Evolutionary conservation across 148 eudicot genomes (phyloP).

Genomic region (Heliamphora exappendiculata): DNA sequence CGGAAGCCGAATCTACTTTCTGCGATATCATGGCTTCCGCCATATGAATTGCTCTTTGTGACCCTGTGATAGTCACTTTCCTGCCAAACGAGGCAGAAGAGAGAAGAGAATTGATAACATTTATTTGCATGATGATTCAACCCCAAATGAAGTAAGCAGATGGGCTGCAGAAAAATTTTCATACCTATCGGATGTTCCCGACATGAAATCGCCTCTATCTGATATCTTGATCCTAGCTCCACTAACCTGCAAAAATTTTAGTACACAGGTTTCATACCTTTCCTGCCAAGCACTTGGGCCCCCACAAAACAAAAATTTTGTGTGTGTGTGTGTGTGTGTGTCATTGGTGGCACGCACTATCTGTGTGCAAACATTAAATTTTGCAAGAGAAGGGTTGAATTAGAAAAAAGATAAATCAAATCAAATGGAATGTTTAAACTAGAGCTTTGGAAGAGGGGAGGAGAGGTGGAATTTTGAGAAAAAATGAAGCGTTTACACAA

Average conservation of each 20-base stretch:
- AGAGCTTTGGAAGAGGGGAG: too few species aligned
- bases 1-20: constrained; percentile 64
- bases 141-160: not conserved
- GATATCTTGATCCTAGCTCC: constrained; percentile 97
- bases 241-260: constrained; percentile 53
- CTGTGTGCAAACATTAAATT: too few species aligned
- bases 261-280: too few species aligned
- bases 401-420: too few species aligned
- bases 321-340: too few species aligned
- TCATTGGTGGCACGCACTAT: too few species aligned
- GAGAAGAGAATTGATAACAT: not conserved
- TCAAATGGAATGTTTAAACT: too few species aligned
- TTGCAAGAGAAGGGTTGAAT: too few species aligned
- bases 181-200: constrained; percentile 92
- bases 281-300: constrained; percentile 7
- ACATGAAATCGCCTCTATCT: constrained; percentile 87
- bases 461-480: too few species aligned
- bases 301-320: not conserved
- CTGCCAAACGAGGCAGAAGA: constrained; percentile 32
- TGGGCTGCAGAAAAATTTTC: not conserved
- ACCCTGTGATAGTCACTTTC: constrained; percentile 94
- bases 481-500: too few species aligned
- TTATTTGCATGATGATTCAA: not conserved
- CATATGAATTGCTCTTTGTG: constrained; percentile 61
- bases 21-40: constrained; percentile 80